Evolutionary conservation across 2,329 filamentous ascomycete genomes (phyloP).

Genomic region (Neofusicoccum parvum): DNA sequence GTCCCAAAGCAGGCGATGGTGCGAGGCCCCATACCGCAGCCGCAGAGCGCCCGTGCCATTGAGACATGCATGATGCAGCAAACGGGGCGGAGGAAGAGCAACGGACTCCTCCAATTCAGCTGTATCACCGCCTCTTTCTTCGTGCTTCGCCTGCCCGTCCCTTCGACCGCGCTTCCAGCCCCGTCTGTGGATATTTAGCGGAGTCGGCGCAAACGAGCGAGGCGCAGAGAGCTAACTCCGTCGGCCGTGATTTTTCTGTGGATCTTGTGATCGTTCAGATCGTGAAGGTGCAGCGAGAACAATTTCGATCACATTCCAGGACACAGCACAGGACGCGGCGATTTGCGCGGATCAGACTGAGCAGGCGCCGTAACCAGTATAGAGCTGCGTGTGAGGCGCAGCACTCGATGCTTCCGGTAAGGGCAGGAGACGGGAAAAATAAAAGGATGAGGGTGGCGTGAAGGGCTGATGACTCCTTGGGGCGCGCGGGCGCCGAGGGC

Average conservation of each 20-base stretch:
- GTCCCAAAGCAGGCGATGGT: not conserved
- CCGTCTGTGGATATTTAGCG: conserved; percentile 1
- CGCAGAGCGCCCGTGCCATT: not conserved
- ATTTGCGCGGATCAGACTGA: not conserved
- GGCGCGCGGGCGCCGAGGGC: not conserved
- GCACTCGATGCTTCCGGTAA: not conserved
- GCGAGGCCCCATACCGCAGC: conserved; percentile 9
- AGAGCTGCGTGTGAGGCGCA: conserved; percentile 6
- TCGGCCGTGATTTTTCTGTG: not conserved
- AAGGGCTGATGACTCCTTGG: not conserved
- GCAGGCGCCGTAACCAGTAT: not conserved
- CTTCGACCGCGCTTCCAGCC: not conserved
- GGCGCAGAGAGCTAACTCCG: not conserved
- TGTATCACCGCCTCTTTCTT: conserved; percentile 13
- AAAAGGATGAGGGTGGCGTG: conserved; percentile 6
- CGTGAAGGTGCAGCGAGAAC: not conserved
- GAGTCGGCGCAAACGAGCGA: not conserved
- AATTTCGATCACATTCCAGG: conserved; percentile 14
- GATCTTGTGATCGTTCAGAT: conserved; percentile 8
- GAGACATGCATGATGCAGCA: not conserved
- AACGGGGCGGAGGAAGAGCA: not conserved
- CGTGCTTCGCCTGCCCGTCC: not conserved
- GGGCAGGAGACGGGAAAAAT: not conserved
- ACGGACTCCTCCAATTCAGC: not conserved
- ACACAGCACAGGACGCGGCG: not conserved